Percentiles rank a stretch among this genome's conserved stretches.
Conservation (phyloP, 2,329 filamentous ascomycete species). For the Aspergillus sergii region DNA sequence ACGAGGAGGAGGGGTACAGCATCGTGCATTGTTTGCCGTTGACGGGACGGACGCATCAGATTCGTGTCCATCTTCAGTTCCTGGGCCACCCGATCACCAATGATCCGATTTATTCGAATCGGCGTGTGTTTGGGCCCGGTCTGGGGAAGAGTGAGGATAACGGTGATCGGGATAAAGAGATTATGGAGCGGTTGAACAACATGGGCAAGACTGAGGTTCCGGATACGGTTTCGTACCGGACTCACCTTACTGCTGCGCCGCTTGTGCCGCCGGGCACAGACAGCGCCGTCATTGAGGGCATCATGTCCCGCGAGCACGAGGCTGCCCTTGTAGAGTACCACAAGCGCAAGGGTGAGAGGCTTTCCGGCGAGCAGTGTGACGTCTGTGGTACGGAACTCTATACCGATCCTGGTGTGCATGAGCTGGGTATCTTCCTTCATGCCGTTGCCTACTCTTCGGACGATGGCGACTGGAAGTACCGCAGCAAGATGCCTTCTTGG, state of each 20-base stretch:
- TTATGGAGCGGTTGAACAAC: conserved; percentile 78
- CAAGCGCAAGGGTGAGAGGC: conserved; percentile 86
- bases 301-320: conserved; percentile 57
- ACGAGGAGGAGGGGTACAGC: conserved; percentile 74
- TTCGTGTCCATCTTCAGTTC: conserved; percentile 92
- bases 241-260: conserved; percentile 43
- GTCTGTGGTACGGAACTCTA: conserved; percentile 87
- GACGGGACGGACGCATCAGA: conserved; percentile 91
- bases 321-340: conserved; percentile 91
- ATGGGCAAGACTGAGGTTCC: conserved; percentile 96
- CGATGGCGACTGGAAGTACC: conserved; percentile 82
- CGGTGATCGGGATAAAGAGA: conserved; percentile 79
- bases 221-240: conserved; percentile 85
- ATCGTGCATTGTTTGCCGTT: conserved; percentile 92
- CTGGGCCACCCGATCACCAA: conserved; percentile 94
- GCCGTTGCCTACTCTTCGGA: conserved; percentile 86
- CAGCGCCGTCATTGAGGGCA: conserved; percentile 40
- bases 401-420: conserved; percentile 86
- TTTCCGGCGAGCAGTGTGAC: conserved; percentile 81
- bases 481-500: conserved; percentile 82
- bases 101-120: conserved; percentile 96
- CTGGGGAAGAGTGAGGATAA: conserved; percentile 71
- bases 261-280: conserved; percentile 40
- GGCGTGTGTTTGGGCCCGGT: conserved; percentile 81
- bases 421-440: conserved; percentile 91